Conservation (phyloP, 306 rosid genomes). For the Gastrolobium villosum region DNA sequence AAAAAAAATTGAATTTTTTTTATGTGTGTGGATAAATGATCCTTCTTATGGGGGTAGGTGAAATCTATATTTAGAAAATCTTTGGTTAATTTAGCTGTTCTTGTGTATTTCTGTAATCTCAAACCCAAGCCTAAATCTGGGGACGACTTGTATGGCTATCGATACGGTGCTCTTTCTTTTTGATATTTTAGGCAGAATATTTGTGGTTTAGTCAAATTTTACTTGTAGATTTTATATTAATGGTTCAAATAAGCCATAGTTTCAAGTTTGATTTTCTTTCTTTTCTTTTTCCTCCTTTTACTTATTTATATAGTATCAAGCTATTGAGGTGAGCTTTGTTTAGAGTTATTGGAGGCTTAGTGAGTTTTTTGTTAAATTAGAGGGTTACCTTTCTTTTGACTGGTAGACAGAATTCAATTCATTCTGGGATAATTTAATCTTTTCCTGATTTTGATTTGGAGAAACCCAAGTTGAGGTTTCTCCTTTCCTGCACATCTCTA, state of each 20-base stretch:
- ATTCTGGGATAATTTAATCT: constrained; percentile 53
- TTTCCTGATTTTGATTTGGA: constrained; percentile 53
- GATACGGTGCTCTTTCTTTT: constrained; percentile 41
- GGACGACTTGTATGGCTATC: constrained; percentile 55
- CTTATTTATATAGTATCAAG: constrained; percentile 43
- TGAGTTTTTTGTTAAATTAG: constrained; percentile 60
- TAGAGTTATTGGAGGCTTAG: constrained; percentile 50
- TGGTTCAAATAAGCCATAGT: constrained; percentile 53
- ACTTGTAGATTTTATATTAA: constrained; percentile 51
- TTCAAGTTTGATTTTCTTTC: constrained; percentile 40
- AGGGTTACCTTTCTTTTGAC: constrained; percentile 50
- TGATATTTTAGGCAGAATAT: constrained; percentile 54
- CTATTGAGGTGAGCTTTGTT: constrained; percentile 42
- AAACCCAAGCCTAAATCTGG: constrained; percentile 58
- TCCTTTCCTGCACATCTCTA: constrained; percentile 55
- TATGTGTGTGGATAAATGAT: constrained; percentile 33
- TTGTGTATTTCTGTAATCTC: constrained; percentile 45
- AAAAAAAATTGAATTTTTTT: neutral
- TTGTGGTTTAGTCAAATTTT: constrained; percentile 59
- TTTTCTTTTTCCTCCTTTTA: constrained; percentile 8
- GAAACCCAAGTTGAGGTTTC: constrained; percentile 63
- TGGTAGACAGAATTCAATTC: constrained; percentile 49
- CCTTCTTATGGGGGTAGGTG: constrained; percentile 46
- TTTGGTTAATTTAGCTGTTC: constrained; percentile 52
- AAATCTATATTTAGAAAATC: constrained; percentile 49